Evolutionary conservation across 345 rosid genomes (phyloP), one percentile per base, ranked within the genome.

Genomic region (Adansonia digitata): DNA sequence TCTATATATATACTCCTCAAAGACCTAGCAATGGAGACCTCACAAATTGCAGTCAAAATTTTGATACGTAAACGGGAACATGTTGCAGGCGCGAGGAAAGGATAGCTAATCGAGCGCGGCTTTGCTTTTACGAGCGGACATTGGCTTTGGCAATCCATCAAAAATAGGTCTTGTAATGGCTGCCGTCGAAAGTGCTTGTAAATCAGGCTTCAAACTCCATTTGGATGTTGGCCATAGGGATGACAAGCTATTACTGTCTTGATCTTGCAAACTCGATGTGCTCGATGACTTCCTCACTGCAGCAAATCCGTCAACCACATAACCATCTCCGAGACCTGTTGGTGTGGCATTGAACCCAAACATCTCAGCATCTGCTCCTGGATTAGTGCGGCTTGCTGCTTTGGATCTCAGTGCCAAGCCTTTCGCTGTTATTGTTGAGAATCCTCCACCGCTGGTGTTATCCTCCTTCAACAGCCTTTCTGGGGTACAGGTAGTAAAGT

Each of bases 201-300:
- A 76, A 70, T 92, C 97, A 5, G 90, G 80, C 76, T 85, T 94
- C 85, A 90, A 74, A 46, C 76, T 85, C 94, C 95, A 82, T 35
- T 78, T 91, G 7, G 94, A 74, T 49, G 55, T 68, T 34, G 86
- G 77, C 96, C 95, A 84, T 29, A 85, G 51, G 24, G 84, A 81
- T 24, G 88, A 80, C 31, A 81, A 80, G 55, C 73, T 70, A 62
- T 74, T 78, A 40, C 61, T 76, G 1, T 83, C 89, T 51, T 81
- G 82, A 61, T 92, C 94, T 71, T 85, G 94, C 73, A 94, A 81
- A 75, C 85, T 88, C 10, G 97, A 81, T 17, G 92, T 86, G 83
- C 98, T 92, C 72, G 89, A 83, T 18, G 94, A 95, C 79, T 90
- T 95, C 81, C 89, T 90, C 73, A 91, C 86, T 5, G 48, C 78